Percentiles rank a stretch among this genome's conserved stretches.
Conservation (phyloP, 1,139 yeast genomes). For the Sugiyamaella grinbergsii region DNA sequence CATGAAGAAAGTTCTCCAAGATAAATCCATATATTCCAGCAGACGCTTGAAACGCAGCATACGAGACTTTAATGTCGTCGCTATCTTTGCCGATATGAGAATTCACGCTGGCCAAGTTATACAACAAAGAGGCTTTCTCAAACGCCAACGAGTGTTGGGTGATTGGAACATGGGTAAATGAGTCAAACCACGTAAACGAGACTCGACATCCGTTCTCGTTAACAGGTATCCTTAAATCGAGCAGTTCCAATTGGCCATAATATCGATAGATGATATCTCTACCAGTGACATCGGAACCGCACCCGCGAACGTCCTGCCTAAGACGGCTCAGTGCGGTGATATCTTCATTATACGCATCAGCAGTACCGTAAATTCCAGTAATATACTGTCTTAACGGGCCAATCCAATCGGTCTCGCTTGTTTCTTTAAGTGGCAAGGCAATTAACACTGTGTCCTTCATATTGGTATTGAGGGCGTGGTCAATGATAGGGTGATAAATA, state of each 20-base stretch:
- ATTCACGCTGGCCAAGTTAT: conserved; percentile 66
- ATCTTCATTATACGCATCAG: conserved; percentile 60
- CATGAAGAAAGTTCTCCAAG: conserved; percentile 81
- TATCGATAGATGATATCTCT: conserved; percentile 65
- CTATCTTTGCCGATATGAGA: conserved; percentile 53
- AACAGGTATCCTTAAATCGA: conserved; percentile 76
- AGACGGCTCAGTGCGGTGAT: conserved; percentile 57
- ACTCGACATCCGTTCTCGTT: conserved; percentile 57
- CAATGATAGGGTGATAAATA: no score
- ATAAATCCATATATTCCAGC: conserved; percentile 77
- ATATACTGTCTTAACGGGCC: conserved; percentile 63
- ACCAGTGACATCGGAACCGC: conserved; percentile 44
- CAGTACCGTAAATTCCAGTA: conserved; percentile 62
- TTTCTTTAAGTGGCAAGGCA: conserved; percentile 53
- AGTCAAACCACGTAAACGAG: conserved; percentile 80
- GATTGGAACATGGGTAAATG: conserved; percentile 58
- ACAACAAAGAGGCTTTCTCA: conserved; percentile 84
- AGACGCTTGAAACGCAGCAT: conserved; percentile 68
- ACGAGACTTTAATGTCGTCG: conserved; percentile 59
- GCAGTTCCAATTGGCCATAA: conserved; percentile 77
- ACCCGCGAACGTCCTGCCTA: conserved; percentile 63
- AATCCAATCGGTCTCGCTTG: conserved; percentile 66
- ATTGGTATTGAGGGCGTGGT: no score
- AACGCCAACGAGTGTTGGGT: conserved; percentile 73
- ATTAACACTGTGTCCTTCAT: conserved; percentile 44